phyloP scores from a whole-genome alignment of 1,139 yeast species.

The Saccharomyces uvarum region DNA sequence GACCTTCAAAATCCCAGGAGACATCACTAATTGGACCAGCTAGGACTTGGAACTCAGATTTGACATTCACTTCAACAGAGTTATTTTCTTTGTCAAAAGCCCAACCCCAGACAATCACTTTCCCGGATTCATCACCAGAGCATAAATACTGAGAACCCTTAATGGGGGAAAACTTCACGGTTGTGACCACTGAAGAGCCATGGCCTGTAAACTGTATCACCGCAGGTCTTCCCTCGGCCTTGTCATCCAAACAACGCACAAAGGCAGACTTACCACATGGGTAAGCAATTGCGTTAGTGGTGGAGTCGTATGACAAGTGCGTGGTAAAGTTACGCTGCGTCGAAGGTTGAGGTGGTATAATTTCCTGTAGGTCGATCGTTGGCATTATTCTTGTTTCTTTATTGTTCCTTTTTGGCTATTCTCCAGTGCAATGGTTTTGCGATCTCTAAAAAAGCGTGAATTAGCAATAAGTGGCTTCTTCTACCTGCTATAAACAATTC shows the following conservation, averaged over 20 bases:
- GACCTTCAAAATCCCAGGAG: constrained; percentile 88
- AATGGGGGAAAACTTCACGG: constrained; percentile 71
- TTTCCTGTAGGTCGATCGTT: constrained; percentile 16
- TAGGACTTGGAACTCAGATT: constrained; percentile 76
- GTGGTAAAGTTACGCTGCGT: constrained; percentile 64
- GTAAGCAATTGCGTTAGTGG: constrained; percentile 65
- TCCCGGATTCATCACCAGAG: constrained; percentile 85
- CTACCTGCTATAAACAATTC: not conserved
- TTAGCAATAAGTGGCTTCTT: not conserved
- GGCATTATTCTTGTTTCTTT: constrained; percentile 10
- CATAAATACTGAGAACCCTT: constrained; percentile 77
- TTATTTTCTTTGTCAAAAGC: constrained; percentile 10
- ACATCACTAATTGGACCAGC: constrained; percentile 77
- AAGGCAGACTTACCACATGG: constrained; percentile 75
- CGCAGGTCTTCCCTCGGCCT: constrained; percentile 33
- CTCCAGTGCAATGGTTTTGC: not conserved
- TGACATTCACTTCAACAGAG: constrained; percentile 48
- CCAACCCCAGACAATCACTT: constrained; percentile 79
- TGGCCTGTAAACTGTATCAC: constrained; percentile 65
- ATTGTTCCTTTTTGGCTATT: not conserved
- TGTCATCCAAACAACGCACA: constrained; percentile 54
- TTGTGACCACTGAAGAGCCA: constrained; percentile 55
- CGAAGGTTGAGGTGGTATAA: constrained; percentile 71
- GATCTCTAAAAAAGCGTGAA: not conserved
- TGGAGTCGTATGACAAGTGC: constrained; percentile 65